phyloP scores from a whole-genome alignment of 2,329 filamentous ascomycete species.

The Arthroderma uncinatum region DNA sequence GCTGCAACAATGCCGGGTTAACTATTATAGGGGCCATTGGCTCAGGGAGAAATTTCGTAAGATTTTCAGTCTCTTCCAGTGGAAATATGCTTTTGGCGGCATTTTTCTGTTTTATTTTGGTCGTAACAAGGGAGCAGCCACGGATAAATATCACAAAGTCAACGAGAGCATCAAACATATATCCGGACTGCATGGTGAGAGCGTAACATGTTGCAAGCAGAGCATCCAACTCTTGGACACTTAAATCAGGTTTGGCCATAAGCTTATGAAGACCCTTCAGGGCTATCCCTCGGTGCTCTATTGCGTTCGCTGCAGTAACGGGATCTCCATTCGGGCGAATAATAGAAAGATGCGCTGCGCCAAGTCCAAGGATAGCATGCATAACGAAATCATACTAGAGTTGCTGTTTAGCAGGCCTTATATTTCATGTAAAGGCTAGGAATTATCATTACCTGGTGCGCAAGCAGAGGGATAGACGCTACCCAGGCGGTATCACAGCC shows the following conservation, averaged over 20 bases:
- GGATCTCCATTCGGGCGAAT: conserved; percentile 42
- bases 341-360: conserved; percentile 49
- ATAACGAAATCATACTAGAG: conserved; percentile 48
- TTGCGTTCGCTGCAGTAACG: conserved; percentile 40
- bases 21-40: background rate
- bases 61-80: background rate
- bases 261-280: conserved; percentile 42
- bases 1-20: background rate
- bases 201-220: conserved; percentile 23
- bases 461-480: conserved; percentile 54
- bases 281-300: conserved; percentile 55
- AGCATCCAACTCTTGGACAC: conserved; percentile 1
- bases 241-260: background rate
- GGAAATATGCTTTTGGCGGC: background rate
- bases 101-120: background rate
- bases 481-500: conserved; percentile 56
- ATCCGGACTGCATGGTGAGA: conserved; percentile 20
- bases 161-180: conserved; percentile 20
- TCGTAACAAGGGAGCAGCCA: conserved; percentile 11
- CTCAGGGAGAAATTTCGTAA: background rate
- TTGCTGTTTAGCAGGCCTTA: conserved; percentile 14
- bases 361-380: conserved; percentile 56
- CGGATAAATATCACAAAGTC: conserved; percentile 23
- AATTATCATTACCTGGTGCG: conserved; percentile 46
- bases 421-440: background rate